Conservation (phyloP, 768 basidiomycete species). For the Brasilioporus rufonigricans region DNA sequence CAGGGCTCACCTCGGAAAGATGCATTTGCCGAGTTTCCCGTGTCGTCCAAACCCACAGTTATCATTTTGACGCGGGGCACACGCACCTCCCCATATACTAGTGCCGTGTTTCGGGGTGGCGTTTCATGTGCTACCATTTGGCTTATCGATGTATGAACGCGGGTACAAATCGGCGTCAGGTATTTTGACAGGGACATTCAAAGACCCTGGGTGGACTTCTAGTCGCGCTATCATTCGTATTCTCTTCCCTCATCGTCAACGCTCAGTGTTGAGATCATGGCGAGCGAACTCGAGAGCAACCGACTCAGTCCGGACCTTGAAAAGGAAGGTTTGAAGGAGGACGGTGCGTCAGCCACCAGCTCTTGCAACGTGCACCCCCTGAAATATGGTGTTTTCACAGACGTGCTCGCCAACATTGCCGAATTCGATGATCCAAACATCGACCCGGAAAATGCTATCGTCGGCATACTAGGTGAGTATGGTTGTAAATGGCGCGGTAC, state of each 20-base stretch:
- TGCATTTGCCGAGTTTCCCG: background rate
- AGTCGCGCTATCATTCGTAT: background rate
- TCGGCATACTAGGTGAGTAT: slow-evolving; percentile 19
- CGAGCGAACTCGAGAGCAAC: background rate
- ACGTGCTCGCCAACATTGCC: background rate
- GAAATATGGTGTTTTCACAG: background rate
- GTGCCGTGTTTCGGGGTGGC: background rate
- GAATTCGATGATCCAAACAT: slow-evolving; percentile 39
- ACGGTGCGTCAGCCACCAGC: slow-evolving; percentile 1
- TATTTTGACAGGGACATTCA: background rate
- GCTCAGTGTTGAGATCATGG: slow-evolving; percentile 15
- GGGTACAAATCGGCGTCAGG: background rate
- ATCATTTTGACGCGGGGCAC: background rate
- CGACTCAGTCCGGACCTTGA: slow-evolving; percentile 10
- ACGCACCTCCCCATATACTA: background rate
- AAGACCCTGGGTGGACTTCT: background rate
- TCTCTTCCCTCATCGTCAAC: background rate
- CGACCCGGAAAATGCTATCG: slow-evolving; percentile 20
- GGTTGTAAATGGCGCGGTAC: too few species aligned
- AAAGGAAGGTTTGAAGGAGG: slow-evolving; percentile 8
- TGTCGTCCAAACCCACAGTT: background rate
- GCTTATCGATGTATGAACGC: background rate
- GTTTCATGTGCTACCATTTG: background rate
- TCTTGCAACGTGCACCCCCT: too few species aligned
- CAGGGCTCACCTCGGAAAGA: too few species aligned